A percentile compares a stretch with the other conserved stretches of the same genome.
phyloP scores from a whole-genome alignment of 2,329 filamentous ascomycete species.

The Aspergillus brasiliensis region DNA sequence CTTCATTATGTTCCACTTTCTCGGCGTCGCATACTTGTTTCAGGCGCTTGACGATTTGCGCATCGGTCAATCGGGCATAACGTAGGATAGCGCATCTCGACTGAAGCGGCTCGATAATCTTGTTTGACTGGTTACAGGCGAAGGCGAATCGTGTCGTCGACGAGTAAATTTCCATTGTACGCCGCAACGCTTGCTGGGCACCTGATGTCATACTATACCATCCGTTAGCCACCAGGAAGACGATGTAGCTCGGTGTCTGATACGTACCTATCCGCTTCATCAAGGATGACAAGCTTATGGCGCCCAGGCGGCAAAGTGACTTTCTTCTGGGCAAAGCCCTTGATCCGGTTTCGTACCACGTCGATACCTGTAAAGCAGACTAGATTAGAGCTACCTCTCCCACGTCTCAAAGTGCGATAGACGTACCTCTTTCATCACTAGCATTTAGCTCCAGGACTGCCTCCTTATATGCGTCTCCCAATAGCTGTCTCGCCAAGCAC shows the following conservation, averaged over 20 bases:
- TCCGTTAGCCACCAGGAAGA: slow-evolving; percentile 1
- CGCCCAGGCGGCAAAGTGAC: slow-evolving; percentile 87
- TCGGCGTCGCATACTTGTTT: slow-evolving; percentile 93
- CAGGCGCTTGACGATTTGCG: slow-evolving; percentile 85
- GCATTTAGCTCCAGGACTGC: slow-evolving; percentile 95
- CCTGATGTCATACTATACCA: slow-evolving; percentile 79
- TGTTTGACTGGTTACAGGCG: slow-evolving; percentile 97
- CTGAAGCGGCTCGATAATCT: slow-evolving; percentile 98
- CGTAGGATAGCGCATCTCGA: slow-evolving; percentile 94
- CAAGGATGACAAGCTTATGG: slow-evolving; percentile 95
- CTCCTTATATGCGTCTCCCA: slow-evolving; percentile 95
- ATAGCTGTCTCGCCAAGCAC: slow-evolving; percentile 85
- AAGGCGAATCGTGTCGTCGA: slow-evolving; percentile 96
- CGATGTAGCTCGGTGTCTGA: neutral
- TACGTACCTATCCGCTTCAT: slow-evolving; percentile 81
- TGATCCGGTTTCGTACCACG: slow-evolving; percentile 95
- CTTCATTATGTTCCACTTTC: slow-evolving; percentile 85
- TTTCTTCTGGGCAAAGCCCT: slow-evolving; percentile 98
- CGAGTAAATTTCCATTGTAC: slow-evolving; percentile 99
- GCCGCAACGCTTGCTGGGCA: slow-evolving; percentile 88
- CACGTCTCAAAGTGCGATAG: neutral
- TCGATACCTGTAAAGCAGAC: slow-evolving; percentile 69
- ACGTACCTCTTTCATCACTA: slow-evolving; percentile 80
- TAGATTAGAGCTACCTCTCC: slow-evolving; percentile 2
- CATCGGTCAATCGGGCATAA: slow-evolving; percentile 89